Percentiles rank a stretch among this genome's conserved stretches.
Evolutionary conservation across 495 filamentous ascomycete genomes (phyloP).

Genomic region (Hyphodiscus hymeniophilus): DNA sequence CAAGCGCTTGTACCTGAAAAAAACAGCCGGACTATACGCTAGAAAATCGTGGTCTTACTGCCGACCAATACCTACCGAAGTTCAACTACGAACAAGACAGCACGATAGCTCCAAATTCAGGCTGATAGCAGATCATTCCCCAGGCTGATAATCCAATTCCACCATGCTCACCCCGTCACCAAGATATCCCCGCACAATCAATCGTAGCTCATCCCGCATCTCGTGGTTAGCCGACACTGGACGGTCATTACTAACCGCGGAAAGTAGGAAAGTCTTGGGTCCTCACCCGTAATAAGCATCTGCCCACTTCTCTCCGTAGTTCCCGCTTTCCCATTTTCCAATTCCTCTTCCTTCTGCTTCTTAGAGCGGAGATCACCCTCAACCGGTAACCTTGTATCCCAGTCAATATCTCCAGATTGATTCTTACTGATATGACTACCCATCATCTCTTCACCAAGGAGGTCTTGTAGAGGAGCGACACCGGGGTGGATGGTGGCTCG

Average conservation of each 20-base stretch:
- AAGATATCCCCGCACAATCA: neutral
- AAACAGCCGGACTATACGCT: too few relatives aligned
- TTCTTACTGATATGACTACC: neutral
- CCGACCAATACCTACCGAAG: too few relatives aligned
- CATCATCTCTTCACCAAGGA: slow-evolving; percentile 1
- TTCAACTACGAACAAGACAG: too few relatives aligned
- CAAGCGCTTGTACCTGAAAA: too few relatives aligned
- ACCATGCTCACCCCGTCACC: too few relatives aligned
- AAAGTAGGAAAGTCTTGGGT: neutral
- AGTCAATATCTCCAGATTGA: too few relatives aligned
- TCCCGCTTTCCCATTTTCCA: neutral
- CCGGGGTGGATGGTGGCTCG: slow-evolving; percentile 2
- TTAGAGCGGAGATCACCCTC: neutral
- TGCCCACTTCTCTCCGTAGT: neutral
- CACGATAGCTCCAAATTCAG: too few relatives aligned
- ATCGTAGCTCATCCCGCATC: slow-evolving; percentile 1
- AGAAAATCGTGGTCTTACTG: too few relatives aligned
- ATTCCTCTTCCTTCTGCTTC: neutral
- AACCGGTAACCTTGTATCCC: neutral
- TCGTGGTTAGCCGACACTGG: neutral
- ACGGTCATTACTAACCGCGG: too few relatives aligned
- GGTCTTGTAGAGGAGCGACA: neutral
- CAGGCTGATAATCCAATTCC: too few relatives aligned
- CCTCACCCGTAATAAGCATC: slow-evolving; percentile 5
- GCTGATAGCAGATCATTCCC: too few relatives aligned